These are phyloP conservation scores for Sungouiozyma intestinalis DNA, from an alignment of 805 yeast species.

Conservation along the genomic window DNA sequence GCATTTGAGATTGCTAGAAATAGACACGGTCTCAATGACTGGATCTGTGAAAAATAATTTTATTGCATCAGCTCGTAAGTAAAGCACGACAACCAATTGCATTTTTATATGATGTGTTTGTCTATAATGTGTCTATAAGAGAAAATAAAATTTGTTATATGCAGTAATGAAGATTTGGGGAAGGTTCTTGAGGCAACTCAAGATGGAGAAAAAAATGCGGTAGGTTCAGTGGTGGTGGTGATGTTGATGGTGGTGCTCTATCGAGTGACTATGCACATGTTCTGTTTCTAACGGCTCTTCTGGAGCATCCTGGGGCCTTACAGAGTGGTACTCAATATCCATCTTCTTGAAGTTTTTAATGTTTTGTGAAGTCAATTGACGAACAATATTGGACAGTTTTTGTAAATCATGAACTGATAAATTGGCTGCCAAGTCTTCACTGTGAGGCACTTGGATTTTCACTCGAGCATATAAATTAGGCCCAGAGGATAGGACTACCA, in stretches of 20 bases:
- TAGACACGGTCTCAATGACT: conserved; percentile 81
- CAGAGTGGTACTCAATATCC: conserved; percentile 27
- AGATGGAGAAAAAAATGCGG: no score
- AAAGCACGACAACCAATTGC: background rate
- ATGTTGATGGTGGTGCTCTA: conserved; percentile 2
- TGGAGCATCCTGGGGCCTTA: no score
- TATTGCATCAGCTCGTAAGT: background rate
- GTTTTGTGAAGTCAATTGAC: conserved; percentile 24
- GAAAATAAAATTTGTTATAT: background rate
- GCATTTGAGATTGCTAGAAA: conserved; percentile 93
- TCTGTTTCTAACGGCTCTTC: no score
- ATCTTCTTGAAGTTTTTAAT: conserved; percentile 36
- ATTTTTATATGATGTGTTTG: background rate
- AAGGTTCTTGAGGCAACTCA: conserved; percentile 1
- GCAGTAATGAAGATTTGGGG: background rate
- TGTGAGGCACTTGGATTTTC: conserved; percentile 28
- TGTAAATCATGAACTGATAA: conserved; percentile 31
- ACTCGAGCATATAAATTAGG: conserved; percentile 36
- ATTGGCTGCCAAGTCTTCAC: conserved; percentile 24
- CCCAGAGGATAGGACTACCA: conserved; percentile 43
- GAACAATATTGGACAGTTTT: conserved; percentile 27
- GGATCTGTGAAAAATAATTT: conserved; percentile 43
- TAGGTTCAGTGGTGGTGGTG: background rate
- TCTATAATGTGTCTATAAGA: conserved; percentile 1
- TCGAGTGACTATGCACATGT: conserved; percentile 18